A percentile compares a stretch with the other conserved stretches of the same genome.
These are phyloP conservation scores for Primulina eburnea DNA, from an alignment of 257 asterid species.

Conservation along the genomic window DNA sequence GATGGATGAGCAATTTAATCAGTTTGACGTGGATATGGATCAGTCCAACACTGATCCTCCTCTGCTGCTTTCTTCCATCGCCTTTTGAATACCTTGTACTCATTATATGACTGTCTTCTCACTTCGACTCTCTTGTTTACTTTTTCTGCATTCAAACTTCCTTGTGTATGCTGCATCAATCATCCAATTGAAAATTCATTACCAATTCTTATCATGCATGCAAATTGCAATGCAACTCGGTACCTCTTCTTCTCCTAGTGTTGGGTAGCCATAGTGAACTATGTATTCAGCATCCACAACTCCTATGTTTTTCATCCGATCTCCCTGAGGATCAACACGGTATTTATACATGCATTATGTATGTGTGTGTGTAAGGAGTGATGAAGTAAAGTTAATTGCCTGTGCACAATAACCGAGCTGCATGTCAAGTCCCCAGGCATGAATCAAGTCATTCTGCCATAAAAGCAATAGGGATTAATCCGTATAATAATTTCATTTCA, in stretches of 20 bases:
- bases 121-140: constrained; percentile 34
- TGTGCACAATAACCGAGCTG: constrained; percentile 87
- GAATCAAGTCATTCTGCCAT: constrained; percentile 78
- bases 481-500: neutral
- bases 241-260: constrained; percentile 59
- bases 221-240: neutral
- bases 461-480: neutral
- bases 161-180: neutral
- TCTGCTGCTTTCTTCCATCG: constrained; percentile 65
- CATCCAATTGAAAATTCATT: neutral
- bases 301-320: constrained; percentile 63
- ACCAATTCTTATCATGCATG: neutral
- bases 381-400: constrained; percentile 34
- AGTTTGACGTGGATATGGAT: constrained; percentile 41
- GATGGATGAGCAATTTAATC: neutral
- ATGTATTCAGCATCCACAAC: constrained; percentile 82
- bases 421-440: constrained; percentile 91
- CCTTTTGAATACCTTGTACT: constrained; percentile 59
- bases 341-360: neutral
- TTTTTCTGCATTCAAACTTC: neutral
- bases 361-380: neutral
- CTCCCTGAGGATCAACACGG: constrained; percentile 43
- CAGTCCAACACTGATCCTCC: constrained; percentile 55
- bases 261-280: constrained; percentile 80
- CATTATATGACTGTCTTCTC: constrained; percentile 73